Base-by-base conservation (phyloP, 2,329 filamentous ascomycete genomes). In the Sclerotiophoma versabilis region DNA sequence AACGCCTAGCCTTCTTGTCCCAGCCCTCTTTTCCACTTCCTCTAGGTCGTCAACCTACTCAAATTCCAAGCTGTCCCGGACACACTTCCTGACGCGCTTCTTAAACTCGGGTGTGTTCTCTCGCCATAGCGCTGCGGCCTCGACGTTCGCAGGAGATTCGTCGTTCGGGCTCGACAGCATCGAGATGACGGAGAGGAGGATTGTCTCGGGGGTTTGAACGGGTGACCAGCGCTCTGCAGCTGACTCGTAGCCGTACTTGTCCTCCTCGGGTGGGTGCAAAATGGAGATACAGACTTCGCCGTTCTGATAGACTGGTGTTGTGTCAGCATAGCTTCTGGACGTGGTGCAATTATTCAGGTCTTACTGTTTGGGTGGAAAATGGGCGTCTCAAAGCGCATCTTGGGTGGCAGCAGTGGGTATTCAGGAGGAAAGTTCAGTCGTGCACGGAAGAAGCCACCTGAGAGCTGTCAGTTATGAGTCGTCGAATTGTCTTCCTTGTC, bases 161-260 rank as follows among this genome's bases (percentile, higher is more conserved):
- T 98, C 93, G 76, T 98, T 98, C 56, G 93, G 93, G 78, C 96
- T 93, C 1, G 93, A 93, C 38, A 98, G 85, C 93, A 98, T 98
- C 77, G 92, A 96, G 89, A 98, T 98, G 57, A 98, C 93, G 41
- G 88, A 92, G 53, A 98, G 92, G 64, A 98, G 82, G 65, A 98
- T 98, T 82, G 97, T 98, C 79, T 98, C 95, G 64, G 97, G 93
- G 55, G 90, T 95, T 80, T 98, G 95, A 59, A 98, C 96, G 11
- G 93, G 93, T 23, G 90, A 93, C 93, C 93, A 98, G 60, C 93
- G 88, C 80, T 98, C 95, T 1, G 90, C 92, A 7, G 95, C 93
- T 68, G 93, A 91, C 77, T 98, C 93, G 83, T 98, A 98, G 81
- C 96, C 93, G 80, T 97, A 97, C 49, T 95, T 95, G 77, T 98